These are phyloP conservation scores for Gymnopus androsaceus DNA, from an alignment of 1,284 basidiomycete species.

Conservation along the genomic window DNA sequence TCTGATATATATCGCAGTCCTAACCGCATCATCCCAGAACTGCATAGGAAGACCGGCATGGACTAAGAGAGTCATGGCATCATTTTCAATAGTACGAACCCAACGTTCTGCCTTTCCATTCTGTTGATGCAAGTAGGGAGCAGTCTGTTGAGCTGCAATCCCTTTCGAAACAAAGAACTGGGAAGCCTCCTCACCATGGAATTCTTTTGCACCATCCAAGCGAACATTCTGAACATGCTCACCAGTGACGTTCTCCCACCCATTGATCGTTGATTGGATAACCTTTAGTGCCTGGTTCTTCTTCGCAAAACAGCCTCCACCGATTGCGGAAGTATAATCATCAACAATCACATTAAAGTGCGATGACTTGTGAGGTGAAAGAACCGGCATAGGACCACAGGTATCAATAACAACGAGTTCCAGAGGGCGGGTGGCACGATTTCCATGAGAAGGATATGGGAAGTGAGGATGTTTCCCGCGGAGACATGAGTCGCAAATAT, in stretches of 20 bases:
- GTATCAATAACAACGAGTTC: too few relatives aligned
- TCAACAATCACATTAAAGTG: too few relatives aligned
- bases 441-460: too few relatives aligned
- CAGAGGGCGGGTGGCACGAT: too few relatives aligned
- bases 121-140: conserved; percentile 30
- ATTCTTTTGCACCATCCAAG: conserved; percentile 5
- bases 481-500: too few relatives aligned
- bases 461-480: too few relatives aligned
- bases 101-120: conserved; percentile 36
- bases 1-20: conserved; percentile 21
- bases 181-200: neutral
- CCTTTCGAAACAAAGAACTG: neutral
- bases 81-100: conserved; percentile 31
- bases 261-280: neutral
- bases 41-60: conserved; percentile 25
- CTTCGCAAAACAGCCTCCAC: too few relatives aligned
- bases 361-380: neutral
- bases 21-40: conserved; percentile 27
- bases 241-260: neutral
- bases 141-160: neutral
- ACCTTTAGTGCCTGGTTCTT: neutral
- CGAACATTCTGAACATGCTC: too few relatives aligned
- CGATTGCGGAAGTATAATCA: too few relatives aligned
- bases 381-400: conserved; percentile 7
- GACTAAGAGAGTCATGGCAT: conserved; percentile 21